A percentile compares a stretch with the other conserved stretches of the same genome.
Conservation (phyloP, 345 rosid species). For the Arabidopsis arenosa region DNA sequence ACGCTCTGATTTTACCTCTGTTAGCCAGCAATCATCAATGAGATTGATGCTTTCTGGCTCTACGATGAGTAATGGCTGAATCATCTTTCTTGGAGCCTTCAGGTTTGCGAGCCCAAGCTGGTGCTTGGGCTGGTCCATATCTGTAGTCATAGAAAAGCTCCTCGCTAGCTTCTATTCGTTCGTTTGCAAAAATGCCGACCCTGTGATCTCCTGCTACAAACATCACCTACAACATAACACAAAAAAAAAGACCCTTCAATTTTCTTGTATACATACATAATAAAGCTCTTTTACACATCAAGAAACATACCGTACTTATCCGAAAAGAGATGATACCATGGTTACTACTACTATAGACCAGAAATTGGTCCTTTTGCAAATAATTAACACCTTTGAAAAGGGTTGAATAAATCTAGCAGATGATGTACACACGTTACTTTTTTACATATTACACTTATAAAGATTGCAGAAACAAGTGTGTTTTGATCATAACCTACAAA, state of each 20-base stretch:
- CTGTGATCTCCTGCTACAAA: slow-evolving; percentile 99
- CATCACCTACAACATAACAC: slow-evolving; percentile 68
- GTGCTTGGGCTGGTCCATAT: slow-evolving; percentile 98
- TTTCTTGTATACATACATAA: not conserved
- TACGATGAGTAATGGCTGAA: slow-evolving; percentile 67
- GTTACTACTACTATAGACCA: not conserved
- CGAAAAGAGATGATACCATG: not conserved
- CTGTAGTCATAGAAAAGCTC: slow-evolving; percentile 96
- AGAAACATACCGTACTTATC: not conserved
- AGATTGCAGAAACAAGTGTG: not conserved
- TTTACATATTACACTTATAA: not conserved
- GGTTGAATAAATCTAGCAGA: not conserved
- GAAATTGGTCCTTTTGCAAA: not conserved
- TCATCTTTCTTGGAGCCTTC: slow-evolving; percentile 91
- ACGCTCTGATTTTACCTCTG: not conserved
- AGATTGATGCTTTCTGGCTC: slow-evolving; percentile 98
- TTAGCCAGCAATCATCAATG: slow-evolving; percentile 52
- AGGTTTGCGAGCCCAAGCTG: slow-evolving; percentile 95
- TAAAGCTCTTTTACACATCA: slow-evolving; percentile 21
- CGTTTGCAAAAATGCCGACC: slow-evolving; percentile 96
- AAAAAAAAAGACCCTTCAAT: not conserved
- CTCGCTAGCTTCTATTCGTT: slow-evolving; percentile 88
- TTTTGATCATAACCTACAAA: slow-evolving; percentile 20
- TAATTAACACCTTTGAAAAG: not conserved
- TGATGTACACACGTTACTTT: not conserved